phyloP scores from a whole-genome alignment of 495 filamentous ascomycete species.

The Penicillium manginii region DNA sequence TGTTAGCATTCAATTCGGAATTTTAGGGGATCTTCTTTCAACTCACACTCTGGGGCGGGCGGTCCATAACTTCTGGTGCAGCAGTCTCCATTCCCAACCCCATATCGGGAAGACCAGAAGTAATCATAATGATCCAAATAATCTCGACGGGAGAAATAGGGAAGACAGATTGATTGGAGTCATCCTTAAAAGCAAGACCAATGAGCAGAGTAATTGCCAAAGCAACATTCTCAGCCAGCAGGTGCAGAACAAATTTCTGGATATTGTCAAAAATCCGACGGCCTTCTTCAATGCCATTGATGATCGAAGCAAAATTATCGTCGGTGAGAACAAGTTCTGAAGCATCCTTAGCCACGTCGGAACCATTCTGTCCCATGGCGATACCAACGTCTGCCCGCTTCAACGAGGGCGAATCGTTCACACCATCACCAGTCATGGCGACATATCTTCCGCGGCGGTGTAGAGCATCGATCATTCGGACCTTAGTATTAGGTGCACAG shows the following conservation, averaged over 20 bases:
- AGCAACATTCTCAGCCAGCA: conserved; percentile 74
- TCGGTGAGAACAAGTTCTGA: conserved; percentile 80
- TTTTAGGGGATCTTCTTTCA: not conserved
- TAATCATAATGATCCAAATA: conserved; percentile 80
- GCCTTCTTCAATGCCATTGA: conserved; percentile 74
- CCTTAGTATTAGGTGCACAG: conserved; percentile 73
- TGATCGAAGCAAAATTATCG: conserved; percentile 84
- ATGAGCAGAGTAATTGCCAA: conserved; percentile 70
- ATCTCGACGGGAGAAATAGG: conserved; percentile 75
- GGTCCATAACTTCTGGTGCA: conserved; percentile 66
- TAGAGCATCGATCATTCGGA: conserved; percentile 78
- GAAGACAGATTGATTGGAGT: conserved; percentile 65
- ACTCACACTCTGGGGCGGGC: conserved; percentile 64
- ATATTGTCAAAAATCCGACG: conserved; percentile 77
- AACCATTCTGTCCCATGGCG: conserved; percentile 77
- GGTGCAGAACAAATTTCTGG: conserved; percentile 76
- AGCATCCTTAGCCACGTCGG: conserved; percentile 86
- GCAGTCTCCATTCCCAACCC: conserved; percentile 73
- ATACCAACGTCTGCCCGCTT: conserved; percentile 85
- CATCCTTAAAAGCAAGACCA: conserved; percentile 73
- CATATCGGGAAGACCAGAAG: conserved; percentile 74
- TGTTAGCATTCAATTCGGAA: conserved; percentile 32
- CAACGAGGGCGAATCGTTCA: conserved; percentile 83
- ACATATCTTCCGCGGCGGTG: conserved; percentile 67
- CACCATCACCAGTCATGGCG: conserved; percentile 90